Conservation (phyloP, 1,139 yeast species). For the Lodderomyces orthopsilosis region DNA sequence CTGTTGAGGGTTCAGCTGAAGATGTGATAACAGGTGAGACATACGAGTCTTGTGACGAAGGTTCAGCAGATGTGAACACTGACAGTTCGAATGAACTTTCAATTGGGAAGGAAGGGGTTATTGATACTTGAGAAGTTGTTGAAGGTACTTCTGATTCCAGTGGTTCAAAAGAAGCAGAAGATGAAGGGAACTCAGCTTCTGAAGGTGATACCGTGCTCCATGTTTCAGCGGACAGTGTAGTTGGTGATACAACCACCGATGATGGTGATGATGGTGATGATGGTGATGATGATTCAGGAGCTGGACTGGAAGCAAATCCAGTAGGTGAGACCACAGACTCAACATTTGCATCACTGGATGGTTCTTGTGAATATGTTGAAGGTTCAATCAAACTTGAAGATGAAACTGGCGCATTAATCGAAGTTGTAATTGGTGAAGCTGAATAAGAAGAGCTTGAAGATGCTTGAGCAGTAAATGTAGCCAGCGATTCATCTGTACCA, state of each 20-base stretch:
- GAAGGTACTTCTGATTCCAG: not conserved
- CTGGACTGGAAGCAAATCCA: not conserved
- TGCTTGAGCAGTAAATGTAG: constrained; percentile 5
- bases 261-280: not conserved
- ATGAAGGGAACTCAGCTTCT: not conserved
- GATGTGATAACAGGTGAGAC: not conserved
- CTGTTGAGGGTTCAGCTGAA: not conserved
- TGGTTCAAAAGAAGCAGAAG: not conserved
- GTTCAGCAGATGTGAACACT: not conserved
- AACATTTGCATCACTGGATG: not conserved
- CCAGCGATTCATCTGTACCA: constrained; percentile 4
- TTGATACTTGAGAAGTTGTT: not conserved
- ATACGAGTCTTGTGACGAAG: not conserved
- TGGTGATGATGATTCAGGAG: not conserved
- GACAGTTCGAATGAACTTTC: not conserved
- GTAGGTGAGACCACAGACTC: not conserved
- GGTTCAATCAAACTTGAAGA: constrained; percentile 1
- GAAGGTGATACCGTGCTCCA: not conserved
- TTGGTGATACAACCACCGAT: not conserved
- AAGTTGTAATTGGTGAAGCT: constrained; percentile 3
- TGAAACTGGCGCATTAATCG: not conserved
- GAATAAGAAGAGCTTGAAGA: constrained; percentile 11
- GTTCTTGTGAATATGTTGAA: not conserved
- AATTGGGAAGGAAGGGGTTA: not conserved
- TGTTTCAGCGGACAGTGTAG: not conserved